Evolutionary conservation across 495 filamentous ascomycete genomes (phyloP), one percentile per base, ranked within the genome.

Genomic region (Annulohypoxylon stygium): DNA sequence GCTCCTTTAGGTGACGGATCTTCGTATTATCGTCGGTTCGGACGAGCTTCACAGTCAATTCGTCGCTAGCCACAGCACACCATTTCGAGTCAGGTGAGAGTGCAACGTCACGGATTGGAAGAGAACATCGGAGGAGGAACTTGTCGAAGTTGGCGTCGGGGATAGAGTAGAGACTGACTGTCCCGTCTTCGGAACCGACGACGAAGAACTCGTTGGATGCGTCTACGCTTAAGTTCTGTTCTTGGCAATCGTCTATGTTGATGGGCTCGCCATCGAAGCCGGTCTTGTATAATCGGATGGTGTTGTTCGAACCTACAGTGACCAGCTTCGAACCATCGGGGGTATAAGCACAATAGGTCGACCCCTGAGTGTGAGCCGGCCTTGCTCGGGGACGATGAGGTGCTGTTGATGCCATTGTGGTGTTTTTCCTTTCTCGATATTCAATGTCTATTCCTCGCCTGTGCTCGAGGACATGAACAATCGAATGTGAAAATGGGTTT

Each of bases 31-130:
- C 93, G 50, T 91, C 84, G 33, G 90, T 88, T 74, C 90, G 92
- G 65, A 98, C 93, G 41, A 99, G 85, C 75, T 95, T 97, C 39
- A 98, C 93, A 0, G 90, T 91, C 37, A 97, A 85, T 77, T 99
- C 96, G 81, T 99, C 97, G 87, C 95, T 97, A 34, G 97, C 93
- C n/a, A 98, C 93, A 41, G 96, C 96, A 55, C 88, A 91, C 97
- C 94, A 98, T 76, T 91, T 88, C 0, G 88, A 87, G 79, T 99
- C 93, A 6, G 88, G 90, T 3, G 93, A 95, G 14, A 98, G 82
- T 1, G 91, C 91, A 66, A 99, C 86, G 76, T 97, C 94, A 77
- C 96, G 87, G 12, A 97, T 88, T 7, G 96, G 92, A 8, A 99
- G 84, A 12, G 93, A 88, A 69, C 89, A 93, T 47, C 96, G 92